Conservation (phyloP, 2,329 filamentous ascomycete species). For the Ceratocystis albifundus region DNA sequence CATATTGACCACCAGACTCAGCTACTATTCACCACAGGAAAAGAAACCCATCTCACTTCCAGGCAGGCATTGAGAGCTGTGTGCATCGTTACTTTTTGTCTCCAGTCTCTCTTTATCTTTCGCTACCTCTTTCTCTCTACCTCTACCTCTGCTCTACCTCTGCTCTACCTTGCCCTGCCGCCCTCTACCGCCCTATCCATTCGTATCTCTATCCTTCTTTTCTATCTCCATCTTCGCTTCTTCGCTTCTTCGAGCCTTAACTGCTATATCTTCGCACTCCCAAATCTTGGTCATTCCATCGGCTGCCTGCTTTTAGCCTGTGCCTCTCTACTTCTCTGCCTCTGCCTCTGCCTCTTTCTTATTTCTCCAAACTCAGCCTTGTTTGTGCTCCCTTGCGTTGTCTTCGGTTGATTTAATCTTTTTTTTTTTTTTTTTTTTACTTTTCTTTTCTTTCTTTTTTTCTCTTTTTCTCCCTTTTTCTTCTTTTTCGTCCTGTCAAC, state of each 20-base stretch:
- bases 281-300: not conserved
- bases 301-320: not conserved
- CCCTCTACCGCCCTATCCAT: not conserved
- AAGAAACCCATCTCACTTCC: not conserved
- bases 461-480: not conserved
- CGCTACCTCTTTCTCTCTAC: no score
- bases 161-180: not conserved
- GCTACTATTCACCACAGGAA: not conserved
- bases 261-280: not conserved
- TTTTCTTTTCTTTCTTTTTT: not conserved
- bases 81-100: conserved; percentile 2
- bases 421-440: conserved; percentile 5
- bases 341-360: not conserved
- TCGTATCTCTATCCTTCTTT: not conserved
- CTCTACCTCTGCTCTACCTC: no score
- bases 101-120: not conserved
- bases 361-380: conserved; percentile 11
- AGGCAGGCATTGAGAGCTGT: not conserved
- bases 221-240: not conserved
- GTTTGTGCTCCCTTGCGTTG: conserved; percentile 1
- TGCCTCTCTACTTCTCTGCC: not conserved
- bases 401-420: not conserved
- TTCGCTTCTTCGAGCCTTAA: not conserved
- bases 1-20: no score
- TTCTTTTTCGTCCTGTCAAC: not conserved